A percentile compares a stretch with the other conserved stretches of the same genome.
phyloP scores from a whole-genome alignment of 2,329 filamentous ascomycete genomes.

The Microdochium bolleyi region DNA sequence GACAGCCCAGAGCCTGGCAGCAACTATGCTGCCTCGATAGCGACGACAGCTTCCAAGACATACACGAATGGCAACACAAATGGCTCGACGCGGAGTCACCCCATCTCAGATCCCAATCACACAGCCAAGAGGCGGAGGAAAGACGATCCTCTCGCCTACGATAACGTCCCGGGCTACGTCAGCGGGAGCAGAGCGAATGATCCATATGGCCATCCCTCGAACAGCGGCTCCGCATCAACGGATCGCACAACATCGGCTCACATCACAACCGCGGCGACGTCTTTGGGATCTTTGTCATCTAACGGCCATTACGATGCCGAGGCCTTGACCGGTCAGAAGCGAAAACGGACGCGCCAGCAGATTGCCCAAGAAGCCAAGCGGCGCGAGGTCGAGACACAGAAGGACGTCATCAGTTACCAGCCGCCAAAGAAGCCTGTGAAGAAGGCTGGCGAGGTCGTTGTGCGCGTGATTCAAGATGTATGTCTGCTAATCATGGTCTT shows the following conservation, averaged over 20 bases:
- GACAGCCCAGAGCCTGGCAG: conserved; percentile 55
- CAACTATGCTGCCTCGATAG: conserved; percentile 23
- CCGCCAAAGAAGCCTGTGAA: conserved; percentile 83
- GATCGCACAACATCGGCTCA: conserved; percentile 75
- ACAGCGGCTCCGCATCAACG: conserved; percentile 68
- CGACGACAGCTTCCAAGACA: conserved; percentile 24
- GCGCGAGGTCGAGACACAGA: conserved; percentile 62
- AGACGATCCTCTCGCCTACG: conserved; percentile 59
- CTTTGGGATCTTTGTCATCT: conserved; percentile 62
- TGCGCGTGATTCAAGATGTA: conserved; percentile 56
- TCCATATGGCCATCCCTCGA: conserved; percentile 66
- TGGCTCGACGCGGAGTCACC: conserved; percentile 6
- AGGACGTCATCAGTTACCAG: conserved; percentile 71
- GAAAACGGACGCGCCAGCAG: conserved; percentile 75
- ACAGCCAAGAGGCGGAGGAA: conserved; percentile 67
- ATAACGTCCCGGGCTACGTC: background rate
- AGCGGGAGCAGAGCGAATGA: conserved; percentile 45
- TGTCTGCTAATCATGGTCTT: conserved; percentile 21
- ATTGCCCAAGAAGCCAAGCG: conserved; percentile 75
- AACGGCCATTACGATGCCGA: conserved; percentile 59
- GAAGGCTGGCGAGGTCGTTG: conserved; percentile 74
- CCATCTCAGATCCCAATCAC: conserved; percentile 35
- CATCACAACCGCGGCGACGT: conserved; percentile 85
- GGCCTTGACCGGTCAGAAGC: conserved; percentile 72
- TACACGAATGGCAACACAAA: conserved; percentile 24